These are phyloP conservation scores for Calophaca sinica DNA, from an alignment of 306 rosid genomes.

Conservation along the genomic window DNA sequence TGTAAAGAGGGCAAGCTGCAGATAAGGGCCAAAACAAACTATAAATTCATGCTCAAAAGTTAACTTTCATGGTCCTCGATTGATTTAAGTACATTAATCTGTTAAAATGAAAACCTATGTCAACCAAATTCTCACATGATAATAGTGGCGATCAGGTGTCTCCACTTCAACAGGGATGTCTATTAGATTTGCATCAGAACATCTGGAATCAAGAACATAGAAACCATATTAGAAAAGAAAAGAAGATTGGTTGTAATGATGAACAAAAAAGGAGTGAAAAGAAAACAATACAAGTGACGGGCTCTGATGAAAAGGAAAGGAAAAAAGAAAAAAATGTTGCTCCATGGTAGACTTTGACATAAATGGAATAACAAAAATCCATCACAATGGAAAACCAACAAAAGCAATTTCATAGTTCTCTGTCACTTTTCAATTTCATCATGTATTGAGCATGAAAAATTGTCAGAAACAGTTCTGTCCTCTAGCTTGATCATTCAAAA, in stretches of 20 bases:
- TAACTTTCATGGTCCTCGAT: slow-evolving; percentile 18
- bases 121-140: slow-evolving; percentile 64
- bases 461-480: neutral
- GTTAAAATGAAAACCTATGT: neutral
- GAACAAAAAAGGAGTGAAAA: neutral
- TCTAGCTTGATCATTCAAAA: slow-evolving; percentile 3
- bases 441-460: slow-evolving; percentile 4
- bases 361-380: slow-evolving; percentile 32
- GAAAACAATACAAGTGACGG: neutral
- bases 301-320: neutral
- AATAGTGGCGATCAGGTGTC: slow-evolving; percentile 94
- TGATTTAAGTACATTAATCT: slow-evolving; percentile 12
- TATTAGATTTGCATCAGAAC: slow-evolving; percentile 73
- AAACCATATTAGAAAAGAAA: slow-evolving; percentile 12
- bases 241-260: neutral
- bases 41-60: slow-evolving; percentile 21
- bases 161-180: slow-evolving; percentile 95
- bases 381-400: slow-evolving; percentile 3
- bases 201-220: slow-evolving; percentile 52
- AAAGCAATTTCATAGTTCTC: neutral
- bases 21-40: slow-evolving; percentile 34
- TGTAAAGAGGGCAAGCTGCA: slow-evolving; percentile 92
- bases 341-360: neutral
- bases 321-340: slow-evolving; percentile 8
- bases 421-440: neutral